phyloP scores from a whole-genome alignment of 2,329 filamentous ascomycete species.

The Talaromyces sp. region DNA sequence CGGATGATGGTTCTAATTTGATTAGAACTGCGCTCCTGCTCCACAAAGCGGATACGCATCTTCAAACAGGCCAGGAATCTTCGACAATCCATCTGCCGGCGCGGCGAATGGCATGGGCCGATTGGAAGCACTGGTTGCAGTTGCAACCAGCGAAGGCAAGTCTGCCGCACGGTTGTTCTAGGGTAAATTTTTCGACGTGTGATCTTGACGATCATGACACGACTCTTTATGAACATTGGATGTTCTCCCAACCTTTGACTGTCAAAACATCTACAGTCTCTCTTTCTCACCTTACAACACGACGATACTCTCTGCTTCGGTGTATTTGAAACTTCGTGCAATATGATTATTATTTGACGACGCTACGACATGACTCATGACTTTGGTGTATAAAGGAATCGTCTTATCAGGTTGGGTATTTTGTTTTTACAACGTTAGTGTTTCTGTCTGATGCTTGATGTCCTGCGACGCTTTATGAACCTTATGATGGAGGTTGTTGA shows the following conservation, averaged over 20 bases:
- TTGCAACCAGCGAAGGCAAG: constrained; percentile 46
- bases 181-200: not conserved
- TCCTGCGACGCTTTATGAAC: not conserved
- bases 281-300: not conserved
- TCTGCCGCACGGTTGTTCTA: constrained; percentile 26
- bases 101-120: constrained; percentile 41
- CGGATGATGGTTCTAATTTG: not conserved
- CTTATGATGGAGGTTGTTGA: not conserved
- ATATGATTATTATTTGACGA: constrained; percentile 3
- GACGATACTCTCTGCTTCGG: not conserved
- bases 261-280: not conserved
- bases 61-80: constrained; percentile 24
- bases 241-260: not conserved
- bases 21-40: constrained; percentile 31
- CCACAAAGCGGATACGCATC: constrained; percentile 23
- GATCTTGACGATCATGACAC: not conserved
- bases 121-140: constrained; percentile 47
- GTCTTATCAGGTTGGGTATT: not conserved
- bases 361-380: constrained; percentile 6
- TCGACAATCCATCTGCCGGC: constrained; percentile 22
- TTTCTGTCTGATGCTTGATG: not conserved
- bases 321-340: not conserved
- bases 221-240: not conserved
- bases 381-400: not conserved
- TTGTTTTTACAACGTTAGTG: not conserved